These are phyloP conservation scores for Phytophthora fragariaefolia DNA, from an alignment of 352 stramenopile species.

Conservation along the genomic window DNA sequence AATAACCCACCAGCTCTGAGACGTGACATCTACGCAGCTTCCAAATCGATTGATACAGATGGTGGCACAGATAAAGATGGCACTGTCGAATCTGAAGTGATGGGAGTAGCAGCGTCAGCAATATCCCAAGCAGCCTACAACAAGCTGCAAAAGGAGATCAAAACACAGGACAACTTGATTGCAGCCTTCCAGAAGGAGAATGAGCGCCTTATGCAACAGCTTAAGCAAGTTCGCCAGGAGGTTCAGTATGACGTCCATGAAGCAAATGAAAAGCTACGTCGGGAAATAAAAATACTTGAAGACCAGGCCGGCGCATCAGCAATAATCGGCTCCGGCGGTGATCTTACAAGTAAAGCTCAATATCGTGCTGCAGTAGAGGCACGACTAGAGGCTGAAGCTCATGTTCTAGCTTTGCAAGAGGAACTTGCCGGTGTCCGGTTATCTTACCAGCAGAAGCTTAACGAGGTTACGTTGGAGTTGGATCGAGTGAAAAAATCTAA, in stretches of 20 bases:
- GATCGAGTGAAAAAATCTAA: conserved; percentile 86
- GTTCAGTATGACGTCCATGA: conserved; percentile 73
- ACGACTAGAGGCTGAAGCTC: conserved; percentile 63
- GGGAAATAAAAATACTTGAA: conserved; percentile 54
- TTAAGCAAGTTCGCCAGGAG: conserved; percentile 69
- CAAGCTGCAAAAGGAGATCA: conserved; percentile 65
- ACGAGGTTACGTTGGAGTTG: conserved; percentile 75
- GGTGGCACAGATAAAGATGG: conserved; percentile 1
- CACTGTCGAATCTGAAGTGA: neutral
- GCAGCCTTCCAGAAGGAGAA: conserved; percentile 85
- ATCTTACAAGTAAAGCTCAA: conserved; percentile 49
- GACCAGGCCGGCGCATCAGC: conserved; percentile 29
- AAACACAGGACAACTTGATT: conserved; percentile 82
- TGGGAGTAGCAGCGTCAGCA: neutral
- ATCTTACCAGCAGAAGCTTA: conserved; percentile 57
- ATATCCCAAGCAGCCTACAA: conserved; percentile 20
- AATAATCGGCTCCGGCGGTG: conserved; percentile 15
- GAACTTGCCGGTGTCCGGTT: conserved; percentile 49
- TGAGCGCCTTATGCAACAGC: conserved; percentile 80
- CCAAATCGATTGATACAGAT: neutral
- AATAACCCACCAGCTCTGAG: conserved; percentile 3
- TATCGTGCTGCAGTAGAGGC: conserved; percentile 68
- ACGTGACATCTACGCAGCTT: neutral
- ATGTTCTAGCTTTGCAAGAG: conserved; percentile 61
- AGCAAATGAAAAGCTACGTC: conserved; percentile 73